Base-by-base conservation (phyloP, 164 flowering plant genomes). In the Aristolochia contorta region DNA sequence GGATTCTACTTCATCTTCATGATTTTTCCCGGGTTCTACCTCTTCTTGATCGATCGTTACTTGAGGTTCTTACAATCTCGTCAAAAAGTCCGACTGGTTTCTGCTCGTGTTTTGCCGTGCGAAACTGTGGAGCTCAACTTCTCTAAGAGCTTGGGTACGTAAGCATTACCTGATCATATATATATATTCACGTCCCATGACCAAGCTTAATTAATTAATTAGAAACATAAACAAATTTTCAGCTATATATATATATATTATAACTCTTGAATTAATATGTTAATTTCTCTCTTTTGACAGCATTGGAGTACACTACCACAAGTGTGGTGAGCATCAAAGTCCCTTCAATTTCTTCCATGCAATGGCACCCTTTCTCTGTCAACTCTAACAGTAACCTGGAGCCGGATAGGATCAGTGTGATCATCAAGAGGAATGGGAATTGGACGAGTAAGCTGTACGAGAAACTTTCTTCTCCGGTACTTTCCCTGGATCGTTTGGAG, bases 331-430 rank as follows among this genome's bases (percentile, higher is more conserved):
- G 83, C 60, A 41, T 87, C 22, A 79, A 83, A 20, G 69, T 81
- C 55, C 96, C 93, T 0, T 75, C 75, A 65, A 71, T 91, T 61
- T 86, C 93, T 15, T 79, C 78, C 75, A 66, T 87, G 58, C 93
- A 91, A 56, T 86, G 93, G 91, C 93, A 91, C 55, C 96, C 93
- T 13, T 87, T 83, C 66, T 84, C 96, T 0, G 70, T 84, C 5
- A 79, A 62, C 56, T 86, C 97, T 3, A 80, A 63, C 70, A 56
- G 78, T 56, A 74, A 72, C 46, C 13, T 80, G 80, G 96, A 87
- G 55, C 69, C 75, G 8, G 82, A 91, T 4, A 80, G 37, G 56
- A 71, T 88, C 2, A 91, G 90, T 58, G 65, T 82, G 10, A 73
- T 75, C 47, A 70, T 86, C 54, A 83, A 81, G 69, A 47, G 65